Evolutionary conservation across 306 rosid genomes (phyloP).

Genomic region (Arachis hypogaea): DNA sequence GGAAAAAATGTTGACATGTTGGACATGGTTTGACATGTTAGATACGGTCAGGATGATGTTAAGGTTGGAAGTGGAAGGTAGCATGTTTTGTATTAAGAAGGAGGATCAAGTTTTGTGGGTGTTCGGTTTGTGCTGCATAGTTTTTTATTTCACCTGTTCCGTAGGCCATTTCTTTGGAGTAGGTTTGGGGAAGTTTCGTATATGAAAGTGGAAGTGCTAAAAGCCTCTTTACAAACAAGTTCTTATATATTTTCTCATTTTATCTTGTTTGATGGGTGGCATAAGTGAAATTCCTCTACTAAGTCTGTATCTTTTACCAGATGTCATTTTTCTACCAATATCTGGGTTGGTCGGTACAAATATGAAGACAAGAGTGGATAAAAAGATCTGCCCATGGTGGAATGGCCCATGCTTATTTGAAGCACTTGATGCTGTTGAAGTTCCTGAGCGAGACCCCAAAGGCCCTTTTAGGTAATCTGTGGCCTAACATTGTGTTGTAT

Average conservation of each 20-base stretch:
- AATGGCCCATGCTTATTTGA: conserved; percentile 90
- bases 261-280: conserved; percentile 27
- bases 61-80: conserved; percentile 18
- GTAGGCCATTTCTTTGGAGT: conserved; percentile 6
- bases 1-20: background rate
- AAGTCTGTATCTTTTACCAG: conserved; percentile 51
- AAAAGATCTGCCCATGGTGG: conserved; percentile 83
- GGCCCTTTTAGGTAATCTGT: conserved; percentile 79
- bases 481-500: conserved; percentile 3
- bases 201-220: background rate
- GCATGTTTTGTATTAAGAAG: conserved; percentile 24
- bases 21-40: background rate
- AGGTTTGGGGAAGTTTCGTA: conserved; percentile 14
- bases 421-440: conserved; percentile 76
- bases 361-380: conserved; percentile 72
- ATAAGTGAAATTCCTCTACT: conserved; percentile 23
- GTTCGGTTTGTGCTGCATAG: conserved; percentile 17
- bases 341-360: conserved; percentile 85
- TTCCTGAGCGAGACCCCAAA: conserved; percentile 79
- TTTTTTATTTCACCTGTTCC: background rate
- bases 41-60: conserved; percentile 12
- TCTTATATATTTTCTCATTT: conserved; percentile 5
- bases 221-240: background rate
- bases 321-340: conserved; percentile 86
- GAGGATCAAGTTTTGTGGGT: conserved; percentile 8